Base-by-base conservation (phyloP, 495 filamentous ascomycete species). In the Aspergillus cristatus region DNA sequence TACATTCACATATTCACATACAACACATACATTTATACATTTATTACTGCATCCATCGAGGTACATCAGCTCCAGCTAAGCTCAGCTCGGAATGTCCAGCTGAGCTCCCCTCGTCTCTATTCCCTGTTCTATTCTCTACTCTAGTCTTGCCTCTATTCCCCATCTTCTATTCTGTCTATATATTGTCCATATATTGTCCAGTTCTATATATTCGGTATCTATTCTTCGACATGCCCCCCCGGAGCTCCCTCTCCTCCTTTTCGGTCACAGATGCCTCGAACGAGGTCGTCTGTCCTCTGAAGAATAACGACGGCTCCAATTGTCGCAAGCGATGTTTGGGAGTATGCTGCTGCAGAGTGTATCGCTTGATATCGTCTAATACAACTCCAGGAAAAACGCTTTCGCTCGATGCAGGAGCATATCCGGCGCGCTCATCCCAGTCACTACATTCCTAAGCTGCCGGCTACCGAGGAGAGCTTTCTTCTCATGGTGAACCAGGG, bases 371-470 rank as follows among this genome's bases (percentile, higher is more conserved):
- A 39, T 35, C 37, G 32, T 38, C 39, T 34, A 31, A 29, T 42
- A 33, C 28, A 33, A 18, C 33, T 48, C 55, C 63, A 95, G 87
- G 88, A 95, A 68, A 94, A 95, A 64, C 81, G 88, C 51, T 98
- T 87, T 71, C 89, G 91, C 55, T 96, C 90, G 35, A 98, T 98
- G 84, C 93, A 96, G 68, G 91, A 98, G 74, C 91, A 98, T 54
- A 97, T 98, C 49, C 86, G 91, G 49, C 79, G 91, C 59, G 91
- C 91, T 55, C 91, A 98, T 63, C 93, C 91, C 37, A 90, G 93
- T 54, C 81, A 96, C 63, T 98, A 96, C 63, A 95, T 98, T 48
- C 79, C 91, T 43, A 98, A 97, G 79, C 86, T 98, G 52, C 91
- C 91, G 57, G 91, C 91, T 32, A 98, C 91, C 49, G 89, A 96